phyloP scores from a whole-genome alignment of 495 filamentous ascomycete species.

The Tuber indicum region DNA sequence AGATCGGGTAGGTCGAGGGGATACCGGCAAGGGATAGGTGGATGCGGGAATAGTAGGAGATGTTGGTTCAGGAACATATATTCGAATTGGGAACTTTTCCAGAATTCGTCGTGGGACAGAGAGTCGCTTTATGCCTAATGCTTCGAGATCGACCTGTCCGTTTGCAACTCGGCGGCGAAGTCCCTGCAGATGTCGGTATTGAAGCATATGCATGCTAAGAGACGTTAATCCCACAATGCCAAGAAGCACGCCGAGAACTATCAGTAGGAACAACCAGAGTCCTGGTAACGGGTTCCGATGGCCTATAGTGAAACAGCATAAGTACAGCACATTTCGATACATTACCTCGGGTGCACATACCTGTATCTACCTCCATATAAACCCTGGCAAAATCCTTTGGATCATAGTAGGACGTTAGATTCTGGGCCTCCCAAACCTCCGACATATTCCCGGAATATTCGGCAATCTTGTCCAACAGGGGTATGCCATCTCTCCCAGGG shows the following conservation, averaged over 20 bases:
- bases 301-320: constrained; percentile 47
- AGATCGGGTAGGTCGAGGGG: constrained; percentile 23
- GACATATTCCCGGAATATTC: constrained; percentile 68
- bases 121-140: constrained; percentile 66
- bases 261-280: constrained; percentile 77
- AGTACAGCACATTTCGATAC: constrained; percentile 41
- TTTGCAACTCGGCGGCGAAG: constrained; percentile 62
- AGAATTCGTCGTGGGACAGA: constrained; percentile 64
- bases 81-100: constrained; percentile 65
- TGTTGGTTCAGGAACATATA: constrained; percentile 48
- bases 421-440: constrained; percentile 52
- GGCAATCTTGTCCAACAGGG: constrained; percentile 64
- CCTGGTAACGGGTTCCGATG: constrained; percentile 51
- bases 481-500: constrained; percentile 55
- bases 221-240: constrained; percentile 59
- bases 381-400: constrained; percentile 50
- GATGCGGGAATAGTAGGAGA: constrained; percentile 7
- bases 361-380: constrained; percentile 57
- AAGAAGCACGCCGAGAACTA: constrained; percentile 69
- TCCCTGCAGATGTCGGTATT: constrained; percentile 56
- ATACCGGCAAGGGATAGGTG: constrained; percentile 24
- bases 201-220: constrained; percentile 64
- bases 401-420: constrained; percentile 48
- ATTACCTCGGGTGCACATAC: constrained; percentile 47
- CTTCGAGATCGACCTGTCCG: constrained; percentile 75